Evolutionary conservation across 352 stramenopile genomes (phyloP).

Genomic region (Aphanomyces stellatus): DNA sequence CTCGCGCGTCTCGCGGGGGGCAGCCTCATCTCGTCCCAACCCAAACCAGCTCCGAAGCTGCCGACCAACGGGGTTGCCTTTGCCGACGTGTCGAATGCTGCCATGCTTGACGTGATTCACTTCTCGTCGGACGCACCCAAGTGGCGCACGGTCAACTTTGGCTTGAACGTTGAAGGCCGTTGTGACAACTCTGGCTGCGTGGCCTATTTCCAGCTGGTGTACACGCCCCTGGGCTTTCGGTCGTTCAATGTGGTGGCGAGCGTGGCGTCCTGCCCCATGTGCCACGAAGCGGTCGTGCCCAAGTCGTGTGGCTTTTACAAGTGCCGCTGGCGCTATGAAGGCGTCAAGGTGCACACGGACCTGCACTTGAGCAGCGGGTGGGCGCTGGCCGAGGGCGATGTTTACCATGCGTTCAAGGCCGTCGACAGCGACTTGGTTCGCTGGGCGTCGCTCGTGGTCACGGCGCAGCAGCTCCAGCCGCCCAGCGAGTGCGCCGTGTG

Average conservation of each 20-base stretch:
- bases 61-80: background rate
- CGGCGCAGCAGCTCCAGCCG: background rate
- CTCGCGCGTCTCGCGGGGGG: background rate
- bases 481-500: slow-evolving; percentile 3
- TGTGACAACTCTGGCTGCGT: background rate
- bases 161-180: background rate
- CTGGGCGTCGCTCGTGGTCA: slow-evolving; percentile 1
- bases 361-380: slow-evolving; percentile 14
- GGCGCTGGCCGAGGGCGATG: background rate
- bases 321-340: slow-evolving; percentile 9
- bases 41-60: background rate
- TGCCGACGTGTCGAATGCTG: background rate
- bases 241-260: background rate
- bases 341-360: background rate
- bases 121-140: background rate
- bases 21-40: background rate
- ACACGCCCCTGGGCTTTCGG: background rate
- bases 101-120: background rate
- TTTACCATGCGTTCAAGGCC: background rate
- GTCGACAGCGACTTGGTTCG: background rate
- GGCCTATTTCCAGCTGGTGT: background rate
- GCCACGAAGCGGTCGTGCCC: background rate
- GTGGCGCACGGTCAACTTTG: background rate
- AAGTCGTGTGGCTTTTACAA: slow-evolving; percentile 9
- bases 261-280: background rate